Base-by-base conservation (phyloP, 257 asterid genomes). In the Nicotiana tabacum region DNA sequence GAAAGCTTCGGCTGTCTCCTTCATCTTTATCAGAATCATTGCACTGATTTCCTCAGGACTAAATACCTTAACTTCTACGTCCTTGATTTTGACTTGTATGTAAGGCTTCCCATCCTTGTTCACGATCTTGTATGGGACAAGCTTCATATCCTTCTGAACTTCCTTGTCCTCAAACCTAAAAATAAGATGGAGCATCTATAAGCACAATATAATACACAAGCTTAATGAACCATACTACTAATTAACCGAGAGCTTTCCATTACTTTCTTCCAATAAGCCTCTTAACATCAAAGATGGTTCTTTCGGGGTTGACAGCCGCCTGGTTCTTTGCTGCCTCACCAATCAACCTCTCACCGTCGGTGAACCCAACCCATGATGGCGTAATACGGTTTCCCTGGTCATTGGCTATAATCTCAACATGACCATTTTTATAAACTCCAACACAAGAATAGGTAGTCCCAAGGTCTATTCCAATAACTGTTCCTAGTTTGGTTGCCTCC, bases 361-460 rank as follows among this genome's bases (percentile, higher is more conserved):
- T 66, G 76, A 66, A 66, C 6, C 9, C 35, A 30, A 66, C 39
- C 46, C 46, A 66, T 66, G 76, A 30, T 13, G 76, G 76, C n/a
- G 76, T 66, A 37, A 66, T 66, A 66, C 76, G 76, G 30, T 66
- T 66, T 3, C 76, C 76, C n/a, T 66, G 76, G 8, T 66, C 76
- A 66, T 66, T 66, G 21, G 76, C 76, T 66, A 66, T 66, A 10
- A 66, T 66, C 46, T 66, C 76, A 1, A 66, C 76, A 30, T 18
- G 76, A 32, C 43, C 37, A 66, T 66, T 37, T 2, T 66, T 29
- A 27, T 93, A 93, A 83, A 95, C 98, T 69, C 98, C 98, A 82
- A 94, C 98, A 89, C 98, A 93, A 0, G 98, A 94, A 83, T 94
- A 94, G 30, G 98, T 94, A 32, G 97, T 94, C 24, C 98, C 98